Conservation (phyloP, 257 asterid species). For the Prunella vulgaris region DNA sequence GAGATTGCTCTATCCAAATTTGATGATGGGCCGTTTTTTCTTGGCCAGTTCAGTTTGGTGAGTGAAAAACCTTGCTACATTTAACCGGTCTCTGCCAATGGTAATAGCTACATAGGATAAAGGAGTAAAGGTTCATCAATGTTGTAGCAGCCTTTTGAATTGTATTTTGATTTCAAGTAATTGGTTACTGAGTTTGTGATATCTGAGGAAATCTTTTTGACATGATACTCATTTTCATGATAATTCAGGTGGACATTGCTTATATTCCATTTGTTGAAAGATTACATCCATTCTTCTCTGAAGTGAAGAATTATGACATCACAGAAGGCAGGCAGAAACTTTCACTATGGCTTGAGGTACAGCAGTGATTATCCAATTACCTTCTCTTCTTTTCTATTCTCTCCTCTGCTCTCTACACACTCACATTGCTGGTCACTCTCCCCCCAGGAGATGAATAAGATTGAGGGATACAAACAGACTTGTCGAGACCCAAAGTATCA, state of each 20-base stretch:
- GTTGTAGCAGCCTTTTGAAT: neutral
- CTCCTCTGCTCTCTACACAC: neutral
- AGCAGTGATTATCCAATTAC: neutral
- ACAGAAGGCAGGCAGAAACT: conserved; percentile 57
- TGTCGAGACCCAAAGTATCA: conserved; percentile 54
- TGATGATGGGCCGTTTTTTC: conserved; percentile 67
- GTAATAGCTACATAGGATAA: neutral
- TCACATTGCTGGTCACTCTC: neutral
- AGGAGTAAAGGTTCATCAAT: neutral
- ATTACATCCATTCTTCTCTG: conserved; percentile 43
- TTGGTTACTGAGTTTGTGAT: neutral
- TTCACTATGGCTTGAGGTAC: conserved; percentile 73
- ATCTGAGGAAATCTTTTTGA: neutral
- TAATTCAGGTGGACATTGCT: conserved; percentile 73
- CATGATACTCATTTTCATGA: neutral
- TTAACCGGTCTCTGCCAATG: neutral
- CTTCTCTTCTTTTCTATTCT: too few species aligned
- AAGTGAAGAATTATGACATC: conserved; percentile 58
- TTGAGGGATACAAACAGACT: conserved; percentile 66
- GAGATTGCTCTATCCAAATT: conserved; percentile 72
- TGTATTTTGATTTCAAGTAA: neutral
- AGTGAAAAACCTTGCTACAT: conserved; percentile 17
- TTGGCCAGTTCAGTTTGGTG: conserved; percentile 79
- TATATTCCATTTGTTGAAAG: conserved; percentile 73
- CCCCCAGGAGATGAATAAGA: conserved; percentile 68